Evolutionary conservation across 208 protist genomes (phyloP).

Genomic region (Leishmania amazonensis): DNA sequence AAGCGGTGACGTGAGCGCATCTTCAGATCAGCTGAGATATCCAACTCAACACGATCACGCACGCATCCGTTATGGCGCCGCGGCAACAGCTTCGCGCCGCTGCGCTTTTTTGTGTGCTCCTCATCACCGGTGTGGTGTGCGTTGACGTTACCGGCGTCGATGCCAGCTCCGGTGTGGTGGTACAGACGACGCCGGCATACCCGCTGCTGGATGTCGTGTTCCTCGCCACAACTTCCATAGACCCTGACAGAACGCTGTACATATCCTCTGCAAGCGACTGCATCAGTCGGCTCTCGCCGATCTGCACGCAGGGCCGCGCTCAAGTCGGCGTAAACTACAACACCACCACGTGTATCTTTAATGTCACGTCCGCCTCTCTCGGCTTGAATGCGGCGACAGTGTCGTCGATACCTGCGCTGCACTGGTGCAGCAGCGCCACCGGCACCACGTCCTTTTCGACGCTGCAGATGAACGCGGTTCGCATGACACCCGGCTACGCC

Average conservation of each 20-base stretch:
- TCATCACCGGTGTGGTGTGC: neutral
- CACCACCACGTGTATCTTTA: slow-evolving; percentile 52
- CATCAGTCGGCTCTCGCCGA: slow-evolving; percentile 12
- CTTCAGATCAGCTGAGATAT: neutral
- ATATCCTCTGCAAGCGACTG: slow-evolving; percentile 36
- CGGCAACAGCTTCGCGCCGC: neutral
- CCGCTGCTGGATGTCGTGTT: slow-evolving; percentile 67
- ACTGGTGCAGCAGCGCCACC: slow-evolving; percentile 53
- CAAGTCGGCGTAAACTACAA: slow-evolving; percentile 27
- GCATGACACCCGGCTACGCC: slow-evolving; percentile 32
- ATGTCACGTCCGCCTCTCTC: slow-evolving; percentile 30
- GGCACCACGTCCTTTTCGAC: slow-evolving; percentile 19
- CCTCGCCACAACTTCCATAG: slow-evolving; percentile 31
- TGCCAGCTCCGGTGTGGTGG: slow-evolving; percentile 7
- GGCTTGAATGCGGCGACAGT: slow-evolving; percentile 26
- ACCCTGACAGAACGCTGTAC: slow-evolving; percentile 41
- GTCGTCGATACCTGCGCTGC: slow-evolving; percentile 37
- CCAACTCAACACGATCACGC: neutral
- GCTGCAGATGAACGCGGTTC: slow-evolving; percentile 43
- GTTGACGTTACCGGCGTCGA: neutral
- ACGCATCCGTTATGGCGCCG: neutral
- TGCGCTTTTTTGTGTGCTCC: neutral
- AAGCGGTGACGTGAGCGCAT: neutral
- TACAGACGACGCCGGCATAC: slow-evolving; percentile 28
- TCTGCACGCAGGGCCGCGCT: slow-evolving; percentile 41